These are phyloP conservation scores for Chaetomiaceae sp. DNA, from an alignment of 2,329 filamentous ascomycete genomes.

Conservation along the genomic window DNA sequence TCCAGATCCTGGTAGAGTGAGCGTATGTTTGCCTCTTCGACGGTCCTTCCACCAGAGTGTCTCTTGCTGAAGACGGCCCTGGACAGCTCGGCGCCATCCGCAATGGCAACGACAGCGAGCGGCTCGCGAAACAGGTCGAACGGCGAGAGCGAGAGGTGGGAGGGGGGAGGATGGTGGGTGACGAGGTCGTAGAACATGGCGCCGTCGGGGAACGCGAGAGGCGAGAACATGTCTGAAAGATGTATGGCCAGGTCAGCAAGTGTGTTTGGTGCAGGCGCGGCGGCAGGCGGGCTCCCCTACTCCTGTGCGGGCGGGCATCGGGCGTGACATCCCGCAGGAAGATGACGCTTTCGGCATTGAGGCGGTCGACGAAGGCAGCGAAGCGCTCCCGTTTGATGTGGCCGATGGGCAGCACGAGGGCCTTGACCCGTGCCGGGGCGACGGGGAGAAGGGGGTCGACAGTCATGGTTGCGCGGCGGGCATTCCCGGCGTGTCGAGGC, in stretches of 20 bases:
- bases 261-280: not conserved
- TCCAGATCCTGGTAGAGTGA: constrained; percentile 63
- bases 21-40: constrained; percentile 53
- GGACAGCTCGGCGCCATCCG: constrained; percentile 69
- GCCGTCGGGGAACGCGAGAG: constrained; percentile 78
- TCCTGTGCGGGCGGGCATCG: constrained; percentile 79
- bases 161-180: constrained; percentile 71
- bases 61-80: constrained; percentile 50
- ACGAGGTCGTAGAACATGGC: constrained; percentile 84
- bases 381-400: constrained; percentile 81
- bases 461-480: constrained; percentile 53
- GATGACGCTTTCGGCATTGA: constrained; percentile 76
- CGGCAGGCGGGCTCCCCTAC: constrained; percentile 44
- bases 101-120: constrained; percentile 75
- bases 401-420: constrained; percentile 79
- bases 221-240: constrained; percentile 83
- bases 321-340: constrained; percentile 81
- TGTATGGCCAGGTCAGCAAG: constrained; percentile 16
- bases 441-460: constrained; percentile 85
- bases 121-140: constrained; percentile 90
- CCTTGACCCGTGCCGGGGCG: constrained; percentile 85
- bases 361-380: constrained; percentile 67
- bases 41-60: constrained; percentile 47
- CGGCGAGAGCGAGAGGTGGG: constrained; percentile 73
- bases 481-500: constrained; percentile 21